Conservation (phyloP, 1,284 basidiomycete genomes). For the Apiotrichum montevideense region DNA sequence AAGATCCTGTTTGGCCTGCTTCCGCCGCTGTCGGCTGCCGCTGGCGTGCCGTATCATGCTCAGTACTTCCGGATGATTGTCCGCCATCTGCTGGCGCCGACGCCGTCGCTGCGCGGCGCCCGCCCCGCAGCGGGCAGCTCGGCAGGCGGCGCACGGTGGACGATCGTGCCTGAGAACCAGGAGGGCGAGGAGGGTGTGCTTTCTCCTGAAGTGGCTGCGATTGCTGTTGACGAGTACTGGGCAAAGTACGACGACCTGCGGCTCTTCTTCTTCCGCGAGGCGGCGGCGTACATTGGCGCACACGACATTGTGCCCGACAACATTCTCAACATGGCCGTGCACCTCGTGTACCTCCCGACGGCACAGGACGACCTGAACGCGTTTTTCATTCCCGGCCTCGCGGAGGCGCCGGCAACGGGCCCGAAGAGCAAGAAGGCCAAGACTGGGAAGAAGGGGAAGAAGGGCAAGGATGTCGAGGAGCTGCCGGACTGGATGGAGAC, state of each 20-base stretch:
- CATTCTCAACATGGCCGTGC: conserved; percentile 68
- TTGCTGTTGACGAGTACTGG: conserved; percentile 44
- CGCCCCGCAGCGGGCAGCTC: conserved; percentile 25
- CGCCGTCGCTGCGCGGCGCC: conserved; percentile 40
- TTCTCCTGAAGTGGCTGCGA: conserved; percentile 56
- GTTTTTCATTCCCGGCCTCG: conserved; percentile 77
- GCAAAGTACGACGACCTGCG: conserved; percentile 64
- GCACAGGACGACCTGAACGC: conserved; percentile 66
- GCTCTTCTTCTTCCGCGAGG: conserved; percentile 86
- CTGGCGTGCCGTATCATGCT: conserved; percentile 46
- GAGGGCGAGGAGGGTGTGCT: conserved; percentile 51
- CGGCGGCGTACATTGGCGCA: conserved; percentile 48
- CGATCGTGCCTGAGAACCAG: conserved; percentile 20
- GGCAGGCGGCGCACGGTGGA: conserved; percentile 14
- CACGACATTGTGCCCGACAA: conserved; percentile 51
- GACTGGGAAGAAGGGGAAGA: conserved; percentile 35
- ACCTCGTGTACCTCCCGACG: conserved; percentile 75
- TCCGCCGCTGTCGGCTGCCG: conserved; percentile 64
- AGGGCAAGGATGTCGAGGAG: conserved; percentile 24
- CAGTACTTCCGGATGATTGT: conserved; percentile 42
- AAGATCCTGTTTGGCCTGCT: conserved; percentile 75
- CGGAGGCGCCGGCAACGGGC: conserved; percentile 47
- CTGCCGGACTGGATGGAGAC: conserved; percentile 47
- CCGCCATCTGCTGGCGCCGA: conserved; percentile 33
- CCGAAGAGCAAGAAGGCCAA: conserved; percentile 47